Evolutionary conservation across 106 monocot species (phyloP).

Genomic region (Narthecium ossifragum): DNA sequence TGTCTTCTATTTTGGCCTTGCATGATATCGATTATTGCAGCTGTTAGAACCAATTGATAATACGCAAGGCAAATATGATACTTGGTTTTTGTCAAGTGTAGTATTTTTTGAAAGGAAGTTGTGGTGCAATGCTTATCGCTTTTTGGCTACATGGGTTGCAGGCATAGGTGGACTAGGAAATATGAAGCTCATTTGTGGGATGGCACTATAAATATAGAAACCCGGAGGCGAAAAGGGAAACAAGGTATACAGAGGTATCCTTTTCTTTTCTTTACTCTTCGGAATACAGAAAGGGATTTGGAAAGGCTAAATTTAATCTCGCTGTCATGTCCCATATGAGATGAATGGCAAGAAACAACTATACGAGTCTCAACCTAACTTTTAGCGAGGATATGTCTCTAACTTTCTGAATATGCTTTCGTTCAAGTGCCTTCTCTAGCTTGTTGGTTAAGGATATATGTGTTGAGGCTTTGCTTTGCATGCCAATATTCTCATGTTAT

Average conservation of each 20-base stretch:
- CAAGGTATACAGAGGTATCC: slow-evolving; percentile 13
- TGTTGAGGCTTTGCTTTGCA: too few relatives aligned
- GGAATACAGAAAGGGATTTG: too few relatives aligned
- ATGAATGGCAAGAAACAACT: too few relatives aligned
- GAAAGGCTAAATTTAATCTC: too few relatives aligned
- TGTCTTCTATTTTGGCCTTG: not conserved
- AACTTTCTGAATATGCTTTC: not conserved
- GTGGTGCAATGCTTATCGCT: too few relatives aligned
- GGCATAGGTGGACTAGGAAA: slow-evolving; percentile 45
- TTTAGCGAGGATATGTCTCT: not conserved
- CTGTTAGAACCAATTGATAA: not conserved
- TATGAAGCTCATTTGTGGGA: slow-evolving; percentile 47
- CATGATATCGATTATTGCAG: not conserved
- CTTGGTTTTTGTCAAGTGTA: not conserved
- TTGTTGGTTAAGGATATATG: too few relatives aligned
- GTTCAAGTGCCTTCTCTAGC: not conserved
- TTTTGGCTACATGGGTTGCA: too few relatives aligned
- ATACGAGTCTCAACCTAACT: not conserved
- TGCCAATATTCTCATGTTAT: too few relatives aligned
- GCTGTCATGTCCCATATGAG: too few relatives aligned
- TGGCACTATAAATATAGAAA: slow-evolving; percentile 23
- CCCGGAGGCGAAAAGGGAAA: slow-evolving; percentile 27
- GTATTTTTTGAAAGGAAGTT: not conserved
- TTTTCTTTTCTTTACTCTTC: not conserved
- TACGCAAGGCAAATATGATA: too few relatives aligned